Evolutionary conservation across 352 stramenopile genomes (phyloP), one percentile per base, ranked within the genome.

Genomic region (Phytophthora capsici): DNA sequence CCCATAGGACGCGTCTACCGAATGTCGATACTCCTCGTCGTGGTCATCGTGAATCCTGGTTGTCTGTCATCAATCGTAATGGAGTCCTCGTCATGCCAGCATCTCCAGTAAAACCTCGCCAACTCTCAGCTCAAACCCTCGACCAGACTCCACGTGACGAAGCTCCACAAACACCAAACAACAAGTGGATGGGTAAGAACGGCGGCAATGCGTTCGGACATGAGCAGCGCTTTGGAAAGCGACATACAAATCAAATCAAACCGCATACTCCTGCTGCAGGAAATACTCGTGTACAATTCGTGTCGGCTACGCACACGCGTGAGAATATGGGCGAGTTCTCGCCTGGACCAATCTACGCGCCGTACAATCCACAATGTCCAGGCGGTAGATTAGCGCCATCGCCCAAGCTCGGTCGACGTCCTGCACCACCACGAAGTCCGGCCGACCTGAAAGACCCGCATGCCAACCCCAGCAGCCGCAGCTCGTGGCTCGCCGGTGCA

Each of bases 291-390:
- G 78, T 93, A 26, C 86, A 92, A 56, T 91, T 91, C 55, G 81
- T 93, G 34, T 93, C 86, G 17, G 56, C 80, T 6, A 83, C 82
- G 25, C 86, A 94, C 63, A 89, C 76, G 13, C 84, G 86, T 22
- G 86, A 94, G 48, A 94, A 94, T 54, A 93, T 94, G 84, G 86
- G 81, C 57, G 86, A 93, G 74, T 94, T 93, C 61, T 94, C 86
- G 8, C 86, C 86, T 30, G 86, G 86, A 2, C 86, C 86, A 20
- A 94, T 94, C 66, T 94, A 94, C 68, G 66, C 73, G 17, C 82
- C 84, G 37, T 86, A 82, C 54, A 90, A 91, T 14, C 86, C 86
- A 2, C 75, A 90, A n/a, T 84, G 69, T 12, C 71, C 84, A 9
- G 86, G 86, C 14, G 86, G 84, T 0, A 69, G 84, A 16, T 59